phyloP scores from a whole-genome alignment of 2,329 filamentous ascomycete genomes.

The Ceratocystis papillata region DNA sequence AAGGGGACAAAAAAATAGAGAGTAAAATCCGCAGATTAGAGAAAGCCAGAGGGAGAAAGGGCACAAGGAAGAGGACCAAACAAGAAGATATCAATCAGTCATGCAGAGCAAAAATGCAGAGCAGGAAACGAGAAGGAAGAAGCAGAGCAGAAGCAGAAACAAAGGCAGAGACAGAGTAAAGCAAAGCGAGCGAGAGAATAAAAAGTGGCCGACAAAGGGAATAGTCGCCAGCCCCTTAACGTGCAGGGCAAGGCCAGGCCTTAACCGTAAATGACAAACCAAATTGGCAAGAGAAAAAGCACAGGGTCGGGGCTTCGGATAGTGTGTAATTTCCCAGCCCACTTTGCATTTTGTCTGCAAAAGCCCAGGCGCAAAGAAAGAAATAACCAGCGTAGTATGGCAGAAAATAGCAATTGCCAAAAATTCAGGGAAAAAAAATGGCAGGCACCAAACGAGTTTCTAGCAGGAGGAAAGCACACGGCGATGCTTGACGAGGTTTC shows the following conservation, averaged over 20 bases:
- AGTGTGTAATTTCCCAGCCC: conserved; percentile 25
- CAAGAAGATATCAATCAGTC: background rate
- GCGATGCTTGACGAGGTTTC: background rate
- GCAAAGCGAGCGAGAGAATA: conserved; percentile 17
- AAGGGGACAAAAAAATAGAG: conserved; percentile 6
- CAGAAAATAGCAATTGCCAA: background rate
- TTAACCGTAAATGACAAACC: conserved; percentile 25
- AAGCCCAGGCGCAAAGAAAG: conserved; percentile 10
- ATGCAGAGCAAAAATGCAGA: conserved; percentile 8
- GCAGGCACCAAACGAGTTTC: too few relatives aligned
- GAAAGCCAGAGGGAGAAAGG: background rate
- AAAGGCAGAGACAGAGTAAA: conserved; percentile 13
- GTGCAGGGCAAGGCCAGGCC: conserved; percentile 22
- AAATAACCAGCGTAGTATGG: background rate
- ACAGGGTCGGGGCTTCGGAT: conserved; percentile 24
- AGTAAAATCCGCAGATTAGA: conserved; percentile 3
- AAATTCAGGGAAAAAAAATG: background rate
- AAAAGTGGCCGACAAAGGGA: conserved; percentile 21
- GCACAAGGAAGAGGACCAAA: background rate
- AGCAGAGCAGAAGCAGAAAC: conserved; percentile 17
- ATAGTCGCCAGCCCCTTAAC: conserved; percentile 21
- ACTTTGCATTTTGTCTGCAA: conserved; percentile 11
- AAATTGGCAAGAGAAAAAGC: conserved; percentile 24
- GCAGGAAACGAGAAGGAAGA: conserved; percentile 14
- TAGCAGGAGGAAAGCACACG: background rate